A percentile compares a stretch with the other conserved stretches of the same genome.
These are phyloP conservation scores for Dissophora globulifera DNA, from an alignment of 192 early-diverging fungal species.

Conservation along the genomic window DNA sequence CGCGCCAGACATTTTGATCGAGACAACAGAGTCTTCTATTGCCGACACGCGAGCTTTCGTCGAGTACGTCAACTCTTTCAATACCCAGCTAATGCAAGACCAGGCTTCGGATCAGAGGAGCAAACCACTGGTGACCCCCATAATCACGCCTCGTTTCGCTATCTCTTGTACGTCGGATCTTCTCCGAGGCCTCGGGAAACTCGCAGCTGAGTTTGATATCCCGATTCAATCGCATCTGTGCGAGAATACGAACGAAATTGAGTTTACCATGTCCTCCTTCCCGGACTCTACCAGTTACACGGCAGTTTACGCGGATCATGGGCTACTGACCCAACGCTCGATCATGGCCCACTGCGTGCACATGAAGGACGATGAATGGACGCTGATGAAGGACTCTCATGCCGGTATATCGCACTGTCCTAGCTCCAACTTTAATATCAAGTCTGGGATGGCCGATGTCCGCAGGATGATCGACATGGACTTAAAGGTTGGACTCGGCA, in stretches of 20 bases:
- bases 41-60: slow-evolving; percentile 65
- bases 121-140: slow-evolving; percentile 63
- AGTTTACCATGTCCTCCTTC: slow-evolving; percentile 57
- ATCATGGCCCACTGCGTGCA: slow-evolving; percentile 89
- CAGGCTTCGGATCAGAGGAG: not conserved
- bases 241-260: slow-evolving; percentile 75
- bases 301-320: slow-evolving; percentile 67
- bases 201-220: slow-evolving; percentile 68
- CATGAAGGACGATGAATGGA: slow-evolving; percentile 67
- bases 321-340: slow-evolving; percentile 69
- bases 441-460: slow-evolving; percentile 72
- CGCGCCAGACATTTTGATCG: slow-evolving; percentile 72
- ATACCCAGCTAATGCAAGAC: not conserved
- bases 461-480: slow-evolving; percentile 66
- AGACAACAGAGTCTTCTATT: slow-evolving; percentile 68
- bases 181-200: slow-evolving; percentile 65
- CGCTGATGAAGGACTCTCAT: slow-evolving; percentile 58
- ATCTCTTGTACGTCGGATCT: slow-evolving; percentile 73
- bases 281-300: slow-evolving; percentile 61
- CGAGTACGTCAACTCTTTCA: slow-evolving; percentile 40
- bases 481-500: slow-evolving; percentile 80
- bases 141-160: slow-evolving; percentile 87
- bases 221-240: slow-evolving; percentile 82
- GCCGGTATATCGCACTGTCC: slow-evolving; percentile 82
- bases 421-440: slow-evolving; percentile 78